Conservation (phyloP, 2,329 filamentous ascomycete species). For the Verticillium klebahnii region DNA sequence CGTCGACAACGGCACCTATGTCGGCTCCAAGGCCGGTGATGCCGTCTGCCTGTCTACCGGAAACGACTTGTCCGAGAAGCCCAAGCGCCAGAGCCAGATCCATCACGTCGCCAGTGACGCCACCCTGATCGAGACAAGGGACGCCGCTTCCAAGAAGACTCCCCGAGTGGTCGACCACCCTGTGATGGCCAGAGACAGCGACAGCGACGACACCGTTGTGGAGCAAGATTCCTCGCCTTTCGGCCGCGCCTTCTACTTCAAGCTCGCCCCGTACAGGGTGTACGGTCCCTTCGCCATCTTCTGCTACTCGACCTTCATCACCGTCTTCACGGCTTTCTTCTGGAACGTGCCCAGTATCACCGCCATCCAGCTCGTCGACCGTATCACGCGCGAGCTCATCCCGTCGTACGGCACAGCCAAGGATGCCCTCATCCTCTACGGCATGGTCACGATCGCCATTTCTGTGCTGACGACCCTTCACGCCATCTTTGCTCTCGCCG, state of each 20-base stretch:
- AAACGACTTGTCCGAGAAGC: slow-evolving; percentile 4
- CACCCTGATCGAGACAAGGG: slow-evolving; percentile 15
- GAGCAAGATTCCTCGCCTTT: slow-evolving; percentile 37
- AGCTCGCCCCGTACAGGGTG: slow-evolving; percentile 45
- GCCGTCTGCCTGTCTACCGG: slow-evolving; percentile 34
- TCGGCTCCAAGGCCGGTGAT: slow-evolving; percentile 47
- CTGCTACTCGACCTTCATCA: slow-evolving; percentile 41
- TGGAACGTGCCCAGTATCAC: slow-evolving; percentile 47
- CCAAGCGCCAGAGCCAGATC: slow-evolving; percentile 6
- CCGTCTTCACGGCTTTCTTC: slow-evolving; percentile 40
- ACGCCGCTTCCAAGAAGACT: slow-evolving; percentile 3
- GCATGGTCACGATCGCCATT: slow-evolving; percentile 33
- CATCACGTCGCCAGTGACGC: slow-evolving; percentile 20
- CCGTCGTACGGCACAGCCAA: slow-evolving; percentile 19
- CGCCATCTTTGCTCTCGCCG: slow-evolving; percentile 33
- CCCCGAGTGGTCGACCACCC: not conserved
- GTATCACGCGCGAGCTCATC: slow-evolving; percentile 19
- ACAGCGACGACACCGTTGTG: not conserved
- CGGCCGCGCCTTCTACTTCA: slow-evolving; percentile 50
- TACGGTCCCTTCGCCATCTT: slow-evolving; percentile 42
- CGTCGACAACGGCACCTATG: slow-evolving; percentile 39
- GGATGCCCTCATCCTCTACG: slow-evolving; percentile 32
- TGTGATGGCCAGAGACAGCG: not conserved
- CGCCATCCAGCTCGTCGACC: slow-evolving; percentile 40
- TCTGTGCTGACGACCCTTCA: slow-evolving; percentile 37